phyloP scores from a whole-genome alignment of 345 rosid species.

The Hypericum androsaemum region DNA sequence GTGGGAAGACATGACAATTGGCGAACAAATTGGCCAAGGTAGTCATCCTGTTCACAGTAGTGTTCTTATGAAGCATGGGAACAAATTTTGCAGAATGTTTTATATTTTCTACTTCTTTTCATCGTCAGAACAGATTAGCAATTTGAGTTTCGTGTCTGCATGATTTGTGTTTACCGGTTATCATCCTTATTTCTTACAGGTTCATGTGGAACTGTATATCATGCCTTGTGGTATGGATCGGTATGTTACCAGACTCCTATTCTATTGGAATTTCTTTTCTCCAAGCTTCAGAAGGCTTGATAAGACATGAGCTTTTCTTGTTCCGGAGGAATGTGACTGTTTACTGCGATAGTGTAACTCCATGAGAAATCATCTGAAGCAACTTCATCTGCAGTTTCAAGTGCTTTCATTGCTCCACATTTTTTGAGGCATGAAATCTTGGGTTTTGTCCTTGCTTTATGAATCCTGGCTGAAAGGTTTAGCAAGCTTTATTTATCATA shows the following conservation, averaged over 20 bases:
- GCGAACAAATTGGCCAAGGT: slow-evolving; percentile 97
- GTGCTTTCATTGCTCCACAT: too few relatives aligned
- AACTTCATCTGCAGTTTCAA: too few relatives aligned
- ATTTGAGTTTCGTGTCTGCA: slow-evolving; percentile 4
- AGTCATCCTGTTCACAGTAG: slow-evolving; percentile 12
- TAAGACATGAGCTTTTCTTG: too few relatives aligned
- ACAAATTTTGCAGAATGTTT: neutral
- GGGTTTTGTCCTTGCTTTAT: neutral
- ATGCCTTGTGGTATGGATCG: slow-evolving; percentile 97
- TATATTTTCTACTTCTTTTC: slow-evolving; percentile 5
- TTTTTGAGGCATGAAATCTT: too few relatives aligned
- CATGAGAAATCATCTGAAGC: too few relatives aligned
- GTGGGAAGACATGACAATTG: slow-evolving; percentile 86
- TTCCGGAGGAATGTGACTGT: too few relatives aligned
- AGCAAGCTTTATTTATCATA: slow-evolving; percentile 1
- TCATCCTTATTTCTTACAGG: slow-evolving; percentile 39
- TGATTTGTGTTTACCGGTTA: slow-evolving; percentile 11
- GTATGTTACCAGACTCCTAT: slow-evolving; percentile 62
- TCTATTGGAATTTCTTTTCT: slow-evolving; percentile 15
- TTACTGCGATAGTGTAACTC: too few relatives aligned
- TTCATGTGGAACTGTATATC: slow-evolving; percentile 96
- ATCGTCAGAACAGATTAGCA: neutral
- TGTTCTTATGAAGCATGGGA: neutral
- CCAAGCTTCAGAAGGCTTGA: neutral
- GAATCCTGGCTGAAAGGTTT: neutral